A percentile compares a stretch with the other conserved stretches of the same genome.
These are phyloP conservation scores for Tetrapyrgos nigripes DNA, from an alignment of 1,284 basidiomycete genomes.

Conservation along the genomic window DNA sequence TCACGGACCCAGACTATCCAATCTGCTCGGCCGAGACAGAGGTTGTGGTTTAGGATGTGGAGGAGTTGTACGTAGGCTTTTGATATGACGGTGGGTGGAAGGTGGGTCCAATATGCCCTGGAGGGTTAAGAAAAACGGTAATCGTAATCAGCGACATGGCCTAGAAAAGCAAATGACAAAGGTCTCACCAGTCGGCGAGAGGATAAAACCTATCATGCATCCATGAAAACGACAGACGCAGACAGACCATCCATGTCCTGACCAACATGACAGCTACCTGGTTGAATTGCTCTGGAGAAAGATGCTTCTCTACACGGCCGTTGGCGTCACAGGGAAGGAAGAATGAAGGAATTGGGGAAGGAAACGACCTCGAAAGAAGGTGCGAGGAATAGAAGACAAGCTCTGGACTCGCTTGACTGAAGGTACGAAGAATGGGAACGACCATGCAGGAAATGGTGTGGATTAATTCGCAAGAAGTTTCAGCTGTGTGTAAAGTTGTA, in stretches of 20 bases:
- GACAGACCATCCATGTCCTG: neutral
- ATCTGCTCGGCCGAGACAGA: neutral
- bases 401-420: neutral
- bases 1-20: neutral
- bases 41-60: neutral
- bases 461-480: neutral
- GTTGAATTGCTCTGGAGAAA: neutral
- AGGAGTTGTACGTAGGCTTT: neutral
- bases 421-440: neutral
- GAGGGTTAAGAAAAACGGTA: neutral
- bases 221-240: neutral
- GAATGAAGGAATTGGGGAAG: too few relatives aligned
- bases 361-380: neutral
- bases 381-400: neutral
- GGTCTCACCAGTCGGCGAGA: neutral
- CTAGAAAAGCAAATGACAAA: neutral
- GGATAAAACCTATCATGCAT: neutral
- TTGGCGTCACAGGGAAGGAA: too few relatives aligned
- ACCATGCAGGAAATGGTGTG: neutral
- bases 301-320: too few relatives aligned
- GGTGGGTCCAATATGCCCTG: neutral
- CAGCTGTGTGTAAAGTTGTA: neutral
- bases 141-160: neutral
- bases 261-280: neutral
- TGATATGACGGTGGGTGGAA: neutral